Evolutionary conservation across 768 basidiomycete species (phyloP).

Genomic region (Tylopilus balloui): DNA sequence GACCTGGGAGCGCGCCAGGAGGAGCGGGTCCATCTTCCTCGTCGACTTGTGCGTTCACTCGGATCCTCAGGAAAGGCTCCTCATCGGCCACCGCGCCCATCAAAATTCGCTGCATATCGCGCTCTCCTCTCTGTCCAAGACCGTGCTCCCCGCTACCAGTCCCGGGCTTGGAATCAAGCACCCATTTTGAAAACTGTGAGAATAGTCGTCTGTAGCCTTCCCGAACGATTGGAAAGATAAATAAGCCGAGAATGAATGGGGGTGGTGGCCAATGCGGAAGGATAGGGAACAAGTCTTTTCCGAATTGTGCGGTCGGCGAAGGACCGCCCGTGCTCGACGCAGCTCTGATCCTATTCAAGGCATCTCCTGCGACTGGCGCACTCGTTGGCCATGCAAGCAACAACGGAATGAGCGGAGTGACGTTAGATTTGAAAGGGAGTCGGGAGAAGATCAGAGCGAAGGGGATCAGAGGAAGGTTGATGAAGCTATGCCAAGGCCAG

Average conservation of each 20-base stretch:
- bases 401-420: conserved; percentile 23
- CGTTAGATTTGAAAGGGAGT: conserved; percentile 35
- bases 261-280: conserved; percentile 55
- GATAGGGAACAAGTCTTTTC: conserved; percentile 24
- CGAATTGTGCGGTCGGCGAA: neutral
- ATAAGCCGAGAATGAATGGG: conserved; percentile 50
- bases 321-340: neutral
- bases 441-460: conserved; percentile 63
- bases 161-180: conserved; percentile 37
- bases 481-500: conserved; percentile 73
- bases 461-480: conserved; percentile 72
- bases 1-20: conserved; percentile 12
- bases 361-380: conserved; percentile 15
- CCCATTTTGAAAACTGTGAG: conserved; percentile 38
- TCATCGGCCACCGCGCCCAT: conserved; percentile 25
- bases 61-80: conserved; percentile 29
- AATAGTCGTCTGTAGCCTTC: conserved; percentile 42
- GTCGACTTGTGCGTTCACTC: conserved; percentile 34
- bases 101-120: conserved; percentile 21
- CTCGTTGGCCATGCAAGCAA: conserved; percentile 31
- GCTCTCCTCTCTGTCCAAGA: conserved; percentile 14
- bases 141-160: conserved; percentile 2
- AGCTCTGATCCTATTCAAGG: neutral
- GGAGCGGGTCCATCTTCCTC: conserved; percentile 16
- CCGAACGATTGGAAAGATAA: conserved; percentile 48